Evolutionary conservation across 2,329 filamentous ascomycete genomes (phyloP), one percentile per base, ranked within the genome.

Genomic region (Aurifilum marmelostoma): DNA sequence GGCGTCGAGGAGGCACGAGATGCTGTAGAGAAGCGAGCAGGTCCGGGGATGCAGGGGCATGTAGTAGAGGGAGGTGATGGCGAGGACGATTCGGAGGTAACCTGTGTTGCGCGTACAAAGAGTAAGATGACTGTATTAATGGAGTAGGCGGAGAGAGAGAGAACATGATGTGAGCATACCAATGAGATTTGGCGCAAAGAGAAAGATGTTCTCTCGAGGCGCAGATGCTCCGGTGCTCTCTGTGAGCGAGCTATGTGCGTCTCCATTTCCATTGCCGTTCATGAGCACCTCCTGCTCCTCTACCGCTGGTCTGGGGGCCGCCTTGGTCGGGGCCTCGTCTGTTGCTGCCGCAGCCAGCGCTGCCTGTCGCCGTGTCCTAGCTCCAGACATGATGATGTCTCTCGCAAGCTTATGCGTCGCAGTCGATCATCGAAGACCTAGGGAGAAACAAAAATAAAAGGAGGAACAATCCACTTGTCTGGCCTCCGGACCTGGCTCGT

Each of bases 1-100:
- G 60, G 95, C 96, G 79, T 99, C 96, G 73, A 99, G 91, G 59
- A 98, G 88, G 79, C 96, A 98, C 34, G 95, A 98, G 69, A 99
- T 83, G 78, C 91, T 95, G 85, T 99, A 99, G 67, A 97, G 88
- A 63, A 94, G 80, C 69, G 92, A 94, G 83, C 95, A 98, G 50
- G 94, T 97, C 76, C 95, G 91, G n/a, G 95, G 95, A 80, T 99
- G 96, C 66, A 98, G 88, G 65, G 96, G 95, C 96, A 99, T 99
- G 84, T 97, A 99, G 84, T 98, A 97, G 73, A 99, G 89, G 37
- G 96, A 97, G 62, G 92, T 93, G 76, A 97, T 83, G 75, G 94
- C 94, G 73, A 95, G 87, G 72, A 95, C 82, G 76, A 96, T 91
- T 75, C 92, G 90, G 69, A 83, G 85, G 80, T 95, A 95, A 74